Evolutionary conservation across 1,284 basidiomycete species (phyloP), one percentile per base, ranked within the genome.

Genomic region (Ganoderma meredithae): DNA sequence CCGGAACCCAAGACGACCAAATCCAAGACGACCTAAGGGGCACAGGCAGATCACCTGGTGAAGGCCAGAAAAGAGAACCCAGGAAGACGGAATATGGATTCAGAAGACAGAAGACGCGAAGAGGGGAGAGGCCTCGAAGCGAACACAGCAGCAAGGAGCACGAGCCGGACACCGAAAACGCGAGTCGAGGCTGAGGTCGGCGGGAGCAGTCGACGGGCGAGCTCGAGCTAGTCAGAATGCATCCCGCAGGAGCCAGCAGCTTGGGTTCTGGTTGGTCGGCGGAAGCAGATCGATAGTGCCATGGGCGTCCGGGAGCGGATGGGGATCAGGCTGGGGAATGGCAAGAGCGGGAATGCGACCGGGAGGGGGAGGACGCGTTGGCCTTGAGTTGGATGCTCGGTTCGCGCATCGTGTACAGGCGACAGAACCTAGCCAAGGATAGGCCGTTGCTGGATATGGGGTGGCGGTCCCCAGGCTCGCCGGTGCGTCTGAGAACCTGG

Each of bases 361-460:
- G 60, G 43, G 22, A 49, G 22, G 47, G 22, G 47, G 60, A 36
- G 60, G 43, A 25, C 66, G 22, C 10, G 22, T 56, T 56, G 61
- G 59, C 53, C 69, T 58, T 58, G 68, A 62, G 71, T 61, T 61
- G 63, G 69, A 60, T 55, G 41, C 62, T 59, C 55, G 58, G 65
- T 70, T 70, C 69, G 62, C 66, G 60, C 49, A 52, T 69, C 68
- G 65, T 65, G 39, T 17, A 22, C 44, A 55, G 27, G 61, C 61
- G 66, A 63, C 67, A 63, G 68, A 70, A 69, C 68, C 61, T 60
- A 55, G 52, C 15, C 27, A 55, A 15, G 56, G 58, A 66, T 60
- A 65, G 63, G 70, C 65, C 62, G 53, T 65, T 52, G 67, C 71
- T 72, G 65, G 61, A 72, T 72, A 67, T 69, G 66, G 69, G 52